These are phyloP conservation scores for Nicotiana tabacum DNA, from an alignment of 257 asterid species.

Conservation along the genomic window DNA sequence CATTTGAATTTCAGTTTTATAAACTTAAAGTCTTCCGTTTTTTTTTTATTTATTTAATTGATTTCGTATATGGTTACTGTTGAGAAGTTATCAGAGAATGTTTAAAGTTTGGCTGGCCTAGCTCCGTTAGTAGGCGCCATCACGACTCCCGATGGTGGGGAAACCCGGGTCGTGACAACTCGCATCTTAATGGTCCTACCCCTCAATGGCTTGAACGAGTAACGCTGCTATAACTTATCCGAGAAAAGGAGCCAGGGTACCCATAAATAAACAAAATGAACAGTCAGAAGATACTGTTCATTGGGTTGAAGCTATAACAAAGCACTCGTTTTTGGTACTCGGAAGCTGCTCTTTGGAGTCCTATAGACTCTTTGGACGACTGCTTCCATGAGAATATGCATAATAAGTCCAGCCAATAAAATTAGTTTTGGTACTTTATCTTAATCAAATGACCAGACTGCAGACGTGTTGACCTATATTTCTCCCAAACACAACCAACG, in stretches of 20 bases:
- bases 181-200: not conserved
- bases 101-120: no score
- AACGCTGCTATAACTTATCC: not conserved
- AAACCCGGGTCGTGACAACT: no score
- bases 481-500: not conserved
- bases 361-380: not conserved
- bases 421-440: not conserved
- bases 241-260: not conserved
- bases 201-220: not conserved
- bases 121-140: no score
- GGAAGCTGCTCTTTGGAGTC: not conserved
- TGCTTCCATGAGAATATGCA: not conserved
- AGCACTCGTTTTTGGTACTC: not conserved
- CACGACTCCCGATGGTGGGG: no score
- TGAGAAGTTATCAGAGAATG: no score
- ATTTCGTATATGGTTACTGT: no score
- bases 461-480: not conserved
- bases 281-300: not conserved
- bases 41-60: no score
- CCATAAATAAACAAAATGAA: not conserved
- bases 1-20: no score
- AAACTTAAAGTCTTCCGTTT: no score
- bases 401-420: not conserved
- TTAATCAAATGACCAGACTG: not conserved
- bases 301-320: not conserved